A percentile compares a stretch with the other conserved stretches of the same genome.
These are phyloP conservation scores for Uncinocarpus reesii DNA, from an alignment of 2,329 filamentous ascomycete species.

Conservation along the genomic window DNA sequence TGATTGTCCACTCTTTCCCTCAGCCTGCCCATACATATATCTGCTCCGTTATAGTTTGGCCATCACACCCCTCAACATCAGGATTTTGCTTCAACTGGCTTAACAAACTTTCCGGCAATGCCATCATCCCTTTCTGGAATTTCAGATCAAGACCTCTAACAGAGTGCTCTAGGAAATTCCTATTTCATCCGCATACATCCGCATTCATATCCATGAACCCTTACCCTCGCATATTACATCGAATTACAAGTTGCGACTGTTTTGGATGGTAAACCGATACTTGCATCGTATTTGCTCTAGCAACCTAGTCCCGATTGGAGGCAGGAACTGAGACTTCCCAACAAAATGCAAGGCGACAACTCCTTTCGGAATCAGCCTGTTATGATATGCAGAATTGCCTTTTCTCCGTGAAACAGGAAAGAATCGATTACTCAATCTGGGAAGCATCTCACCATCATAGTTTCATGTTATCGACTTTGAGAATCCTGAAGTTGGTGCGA, in stretches of 20 bases:
- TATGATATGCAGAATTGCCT: background rate
- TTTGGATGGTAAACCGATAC: background rate
- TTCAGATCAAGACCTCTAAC: background rate
- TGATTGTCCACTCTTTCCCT: too few relatives aligned
- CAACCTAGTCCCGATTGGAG: background rate
- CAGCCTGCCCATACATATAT: too few relatives aligned
- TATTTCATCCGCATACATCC: background rate
- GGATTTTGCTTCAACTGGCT: too few relatives aligned
- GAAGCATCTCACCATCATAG: background rate
- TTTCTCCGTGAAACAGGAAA: background rate
- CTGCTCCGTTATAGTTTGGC: too few relatives aligned
- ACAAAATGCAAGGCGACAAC: too few relatives aligned
- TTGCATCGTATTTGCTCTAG: background rate
- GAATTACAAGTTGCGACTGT: background rate
- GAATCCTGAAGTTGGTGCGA: conserved; percentile 34
- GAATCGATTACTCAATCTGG: background rate
- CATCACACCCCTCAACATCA: too few relatives aligned
- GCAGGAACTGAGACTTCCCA: background rate
- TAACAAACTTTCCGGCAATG: too few relatives aligned
- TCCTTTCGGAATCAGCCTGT: background rate
- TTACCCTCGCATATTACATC: background rate
- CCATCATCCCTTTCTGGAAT: background rate
- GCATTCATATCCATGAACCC: background rate
- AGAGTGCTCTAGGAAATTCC: background rate
- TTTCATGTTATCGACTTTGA: background rate